Percentiles rank a stretch among this genome's conserved stretches.
Evolutionary conservation across 2,329 filamentous ascomycete species (phyloP).

Genomic region (Dendryphion nanum): DNA sequence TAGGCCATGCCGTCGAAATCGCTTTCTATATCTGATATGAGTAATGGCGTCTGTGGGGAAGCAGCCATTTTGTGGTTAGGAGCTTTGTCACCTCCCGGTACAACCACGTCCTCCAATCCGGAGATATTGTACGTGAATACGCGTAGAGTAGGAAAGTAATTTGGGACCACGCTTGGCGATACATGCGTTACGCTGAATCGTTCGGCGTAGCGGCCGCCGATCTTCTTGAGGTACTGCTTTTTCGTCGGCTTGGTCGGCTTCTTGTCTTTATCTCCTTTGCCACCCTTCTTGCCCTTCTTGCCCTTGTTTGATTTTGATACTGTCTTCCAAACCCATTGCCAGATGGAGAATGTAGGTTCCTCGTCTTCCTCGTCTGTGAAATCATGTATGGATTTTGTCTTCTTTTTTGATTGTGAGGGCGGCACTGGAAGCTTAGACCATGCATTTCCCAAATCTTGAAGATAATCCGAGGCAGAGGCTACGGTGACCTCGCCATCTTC

Average conservation of each 20-base stretch:
- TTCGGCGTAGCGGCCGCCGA: conserved; percentile 81
- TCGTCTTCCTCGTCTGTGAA: conserved; percentile 11
- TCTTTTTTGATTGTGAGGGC: conserved; percentile 20
- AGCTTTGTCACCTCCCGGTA: conserved; percentile 11
- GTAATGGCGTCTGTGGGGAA: background rate
- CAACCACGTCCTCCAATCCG: conserved; percentile 59
- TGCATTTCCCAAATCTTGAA: conserved; percentile 70
- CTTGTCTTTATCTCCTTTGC: conserved; percentile 14
- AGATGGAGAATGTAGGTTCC: conserved; percentile 14
- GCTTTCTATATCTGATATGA: background rate
- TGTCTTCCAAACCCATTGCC: conserved; percentile 17
- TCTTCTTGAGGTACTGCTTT: conserved; percentile 61
- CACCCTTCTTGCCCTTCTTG: conserved; percentile 12
- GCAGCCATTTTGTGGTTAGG: background rate
- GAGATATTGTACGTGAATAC: conserved; percentile 93
- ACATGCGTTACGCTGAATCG: conserved; percentile 80
- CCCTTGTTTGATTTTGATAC: conserved; percentile 5
- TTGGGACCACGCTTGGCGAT: conserved; percentile 85
- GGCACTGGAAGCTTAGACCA: conserved; percentile 72
- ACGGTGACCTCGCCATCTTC: conserved; percentile 56
- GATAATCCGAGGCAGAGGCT: conserved; percentile 72
- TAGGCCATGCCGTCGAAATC: conserved; percentile 32
- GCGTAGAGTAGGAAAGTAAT: conserved; percentile 85
- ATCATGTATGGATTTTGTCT: conserved; percentile 7
- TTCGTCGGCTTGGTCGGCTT: conserved; percentile 46